phyloP scores from a whole-genome alignment of 2,329 filamentous ascomycete species.

The Alternaria incomplexa region DNA sequence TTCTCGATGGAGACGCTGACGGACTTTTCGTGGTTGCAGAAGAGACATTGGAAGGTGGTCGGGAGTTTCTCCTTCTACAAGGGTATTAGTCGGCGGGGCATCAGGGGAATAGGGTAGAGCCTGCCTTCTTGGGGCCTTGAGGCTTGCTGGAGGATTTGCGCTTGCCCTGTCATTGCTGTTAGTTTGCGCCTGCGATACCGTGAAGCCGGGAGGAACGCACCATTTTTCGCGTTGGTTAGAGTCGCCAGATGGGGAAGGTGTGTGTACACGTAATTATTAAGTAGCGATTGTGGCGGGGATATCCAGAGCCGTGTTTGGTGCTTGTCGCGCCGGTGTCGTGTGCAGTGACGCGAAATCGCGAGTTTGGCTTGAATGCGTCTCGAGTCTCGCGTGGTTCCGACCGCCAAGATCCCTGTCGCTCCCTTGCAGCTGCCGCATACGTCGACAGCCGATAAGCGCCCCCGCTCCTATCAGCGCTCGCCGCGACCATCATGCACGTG shows the following conservation, averaged over 20 bases:
- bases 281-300: background rate
- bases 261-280: background rate
- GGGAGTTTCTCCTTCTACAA: constrained; percentile 68
- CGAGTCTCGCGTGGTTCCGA: constrained; percentile 25
- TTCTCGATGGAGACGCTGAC: constrained; percentile 92
- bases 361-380: constrained; percentile 4
- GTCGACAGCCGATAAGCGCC: constrained; percentile 34
- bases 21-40: constrained; percentile 97
- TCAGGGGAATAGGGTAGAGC: constrained; percentile 13
- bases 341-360: constrained; percentile 17
- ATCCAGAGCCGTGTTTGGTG: background rate
- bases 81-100: constrained; percentile 13
- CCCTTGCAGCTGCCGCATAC: constrained; percentile 36
- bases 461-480: constrained; percentile 35
- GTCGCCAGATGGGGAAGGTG: background rate
- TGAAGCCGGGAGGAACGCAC: constrained; percentile 17
- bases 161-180: constrained; percentile 68
- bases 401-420: constrained; percentile 26
- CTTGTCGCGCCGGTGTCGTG: constrained; percentile 3
- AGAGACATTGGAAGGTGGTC: constrained; percentile 92
- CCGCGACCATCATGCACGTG: constrained; percentile 18
- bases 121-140: constrained; percentile 80
- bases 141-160: constrained; percentile 87
- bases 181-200: constrained; percentile 26
- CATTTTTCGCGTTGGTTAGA: constrained; percentile 19